Base-by-base conservation (phyloP, 192 early-diverging fungal genomes). In the Linnemannia zychae region DNA sequence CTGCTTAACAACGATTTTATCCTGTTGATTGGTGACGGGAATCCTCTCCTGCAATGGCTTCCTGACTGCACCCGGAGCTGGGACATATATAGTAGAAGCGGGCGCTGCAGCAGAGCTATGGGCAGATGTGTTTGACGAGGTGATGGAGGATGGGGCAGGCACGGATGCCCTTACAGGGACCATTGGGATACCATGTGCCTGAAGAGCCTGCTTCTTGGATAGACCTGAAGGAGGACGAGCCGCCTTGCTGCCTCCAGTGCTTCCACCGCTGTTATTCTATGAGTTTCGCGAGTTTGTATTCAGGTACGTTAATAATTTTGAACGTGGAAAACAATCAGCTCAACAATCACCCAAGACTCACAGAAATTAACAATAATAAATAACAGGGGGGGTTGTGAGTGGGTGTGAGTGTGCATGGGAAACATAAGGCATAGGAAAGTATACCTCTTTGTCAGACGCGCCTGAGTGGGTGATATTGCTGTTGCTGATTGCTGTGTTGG, bases 391-490 rank as follows among this genome's bases (percentile, higher is more conserved):
- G 57, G 57, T n/a, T 33, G 57, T 63, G 28, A 24, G 28, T 3
- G 13, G 24, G 57, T 33, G 18, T 34, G 67, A 16, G 20, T 71
- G 28, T 31, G 28, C 40, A 47, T 31, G 70, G 28, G 47, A 50
- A n/a, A 47, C 44, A 28, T 18, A 46, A 33, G 44, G 24, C 1
- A 48, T 3, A 53, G 50, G 20, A 28, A 50, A 48, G 50, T 37
- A 34, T 79, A 72, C 77, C 71, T 79, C 77, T 67, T 79, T 79
- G 71, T 66, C 65, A 13, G 40, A n/a, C 22, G 40, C 53, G 50
- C 46, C n/a, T 37, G 52, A n/a, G 44, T 44, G 13, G 73, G 16
- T 50, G 48, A 18, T 71, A 9, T 69, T 47, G 11, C 3, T 15
- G 38, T 4, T 78, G 57, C 11, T 71, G 50, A 22, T 15, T 44